Evolutionary conservation across 306 rosid species (phyloP), one percentile per base, ranked within the genome.

Genomic region (Vicia villosa): DNA sequence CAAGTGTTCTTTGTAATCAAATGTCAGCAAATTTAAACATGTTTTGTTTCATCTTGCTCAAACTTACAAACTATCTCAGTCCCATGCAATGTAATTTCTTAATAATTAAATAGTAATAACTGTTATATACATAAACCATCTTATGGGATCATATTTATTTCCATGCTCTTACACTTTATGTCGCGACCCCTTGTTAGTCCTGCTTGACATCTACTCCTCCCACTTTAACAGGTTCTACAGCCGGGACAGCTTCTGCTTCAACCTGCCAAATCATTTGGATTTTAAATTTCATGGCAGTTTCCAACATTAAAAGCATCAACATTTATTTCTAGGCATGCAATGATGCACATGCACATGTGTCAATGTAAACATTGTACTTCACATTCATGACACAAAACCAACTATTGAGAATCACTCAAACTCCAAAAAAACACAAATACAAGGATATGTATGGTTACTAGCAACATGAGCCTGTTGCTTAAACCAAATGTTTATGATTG

Each of bases 181-280:
- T 7, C 2, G 38, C 38, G 10, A 34, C 2, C 38, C 38, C 38
- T 1, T 32, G 34, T 57, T 84, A 90, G 60, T 87, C 96, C 70
- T 77, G 80, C 86, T 90, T 90, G 76, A 68, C 56, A 63, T 81
- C 76, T 3, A 63, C 76, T 41, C 37, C 80, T 17, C 54, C 81
- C 0, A 75, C 19, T 63, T 82, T 79, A 17, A 52, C 40, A 61
- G 79, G 37, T 56, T 74, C 81, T 17, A 66, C 61, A 50, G 42
- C 79, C 7, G 70, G 69, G 46, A 70, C 88, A 84, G 74, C 52
- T 42, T 78, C 77, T 50, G 72, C 82, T 42, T 63, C 80, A 16
- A 74, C 88, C 94, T 90, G 86, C 59, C 32, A 69, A 69, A 61
- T 58, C 3, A 77, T 68, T 20, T 34, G 52, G 52, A 66, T 69